Evolutionary conservation across 2,329 filamentous ascomycete genomes (phyloP).

Genomic region (Apiospora phragmitis): DNA sequence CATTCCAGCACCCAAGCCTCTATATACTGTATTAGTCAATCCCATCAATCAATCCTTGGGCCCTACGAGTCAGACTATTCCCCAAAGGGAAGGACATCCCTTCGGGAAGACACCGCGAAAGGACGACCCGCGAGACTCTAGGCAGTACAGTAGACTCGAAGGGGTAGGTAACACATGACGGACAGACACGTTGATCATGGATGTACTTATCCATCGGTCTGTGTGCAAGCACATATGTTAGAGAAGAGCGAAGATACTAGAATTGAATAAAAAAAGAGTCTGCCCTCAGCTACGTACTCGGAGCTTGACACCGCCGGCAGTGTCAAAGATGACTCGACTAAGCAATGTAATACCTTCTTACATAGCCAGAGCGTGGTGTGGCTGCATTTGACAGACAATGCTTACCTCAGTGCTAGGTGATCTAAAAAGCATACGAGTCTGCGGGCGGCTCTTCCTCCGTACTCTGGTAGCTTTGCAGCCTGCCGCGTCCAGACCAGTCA

Average conservation of each 20-base stretch:
- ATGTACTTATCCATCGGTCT: background rate
- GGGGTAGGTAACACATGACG: background rate
- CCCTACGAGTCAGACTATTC: background rate
- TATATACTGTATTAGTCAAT: background rate
- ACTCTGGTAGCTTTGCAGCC: background rate
- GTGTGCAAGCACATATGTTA: background rate
- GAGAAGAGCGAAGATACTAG: background rate
- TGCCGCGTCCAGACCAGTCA: background rate
- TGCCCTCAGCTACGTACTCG: background rate
- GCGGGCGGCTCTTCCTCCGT: background rate
- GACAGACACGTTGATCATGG: background rate
- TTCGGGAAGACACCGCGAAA: background rate
- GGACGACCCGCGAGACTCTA: background rate
- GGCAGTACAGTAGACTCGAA: background rate
- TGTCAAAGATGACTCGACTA: constrained; percentile 7
- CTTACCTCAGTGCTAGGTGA: background rate
- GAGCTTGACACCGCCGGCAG: background rate
- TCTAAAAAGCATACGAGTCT: constrained; percentile 6
- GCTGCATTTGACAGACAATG: constrained; percentile 3
- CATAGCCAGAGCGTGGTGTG: constrained; percentile 1
- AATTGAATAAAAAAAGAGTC: background rate
- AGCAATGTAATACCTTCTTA: background rate
- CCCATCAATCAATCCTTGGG: background rate
- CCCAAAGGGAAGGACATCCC: background rate
- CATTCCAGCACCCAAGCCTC: background rate